Conservation (phyloP, 805 yeast species). For the Kuraishia ogatae region DNA sequence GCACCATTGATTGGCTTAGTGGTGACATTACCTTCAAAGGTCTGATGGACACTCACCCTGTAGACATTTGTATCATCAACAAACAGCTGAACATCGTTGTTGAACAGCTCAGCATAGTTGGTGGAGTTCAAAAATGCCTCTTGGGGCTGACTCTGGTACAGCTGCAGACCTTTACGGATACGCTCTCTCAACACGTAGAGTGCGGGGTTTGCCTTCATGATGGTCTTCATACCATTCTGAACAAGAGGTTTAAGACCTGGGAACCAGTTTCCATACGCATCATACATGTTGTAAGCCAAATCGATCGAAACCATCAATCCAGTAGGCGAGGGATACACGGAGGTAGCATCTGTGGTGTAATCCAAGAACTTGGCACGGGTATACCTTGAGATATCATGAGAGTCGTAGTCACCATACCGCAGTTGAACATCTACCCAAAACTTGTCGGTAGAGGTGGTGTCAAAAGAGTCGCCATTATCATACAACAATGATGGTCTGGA, state of each 20-base stretch:
- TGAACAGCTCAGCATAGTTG: constrained; percentile 85
- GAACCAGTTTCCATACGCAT: constrained; percentile 96
- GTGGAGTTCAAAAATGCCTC: constrained; percentile 84
- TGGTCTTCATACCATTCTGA: constrained; percentile 87
- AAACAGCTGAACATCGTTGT: constrained; percentile 73
- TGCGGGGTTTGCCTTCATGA: constrained; percentile 94
- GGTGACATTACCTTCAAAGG: constrained; percentile 86
- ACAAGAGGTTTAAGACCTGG: constrained; percentile 86
- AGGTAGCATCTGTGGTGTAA: constrained; percentile 79
- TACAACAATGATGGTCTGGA: constrained; percentile 73
- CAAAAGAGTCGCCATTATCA: constrained; percentile 58
- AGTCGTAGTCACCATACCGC: constrained; percentile 94
- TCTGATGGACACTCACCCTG: constrained; percentile 83
- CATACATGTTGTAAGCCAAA: constrained; percentile 91
- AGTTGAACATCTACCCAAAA: constrained; percentile 95
- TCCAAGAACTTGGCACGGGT: constrained; percentile 89
- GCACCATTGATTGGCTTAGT: constrained; percentile 94
- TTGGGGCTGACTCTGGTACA: constrained; percentile 89
- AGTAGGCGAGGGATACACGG: constrained; percentile 86
- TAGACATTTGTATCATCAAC: constrained; percentile 94
- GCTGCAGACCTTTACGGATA: constrained; percentile 85
- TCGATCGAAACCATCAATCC: constrained; percentile 90
- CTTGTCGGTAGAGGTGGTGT: constrained; percentile 51
- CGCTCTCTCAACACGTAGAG: constrained; percentile 86
- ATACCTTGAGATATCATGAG: constrained; percentile 92